Evolutionary conservation across 768 basidiomycete species (phyloP).

Genomic region (Amanita exitialis): DNA sequence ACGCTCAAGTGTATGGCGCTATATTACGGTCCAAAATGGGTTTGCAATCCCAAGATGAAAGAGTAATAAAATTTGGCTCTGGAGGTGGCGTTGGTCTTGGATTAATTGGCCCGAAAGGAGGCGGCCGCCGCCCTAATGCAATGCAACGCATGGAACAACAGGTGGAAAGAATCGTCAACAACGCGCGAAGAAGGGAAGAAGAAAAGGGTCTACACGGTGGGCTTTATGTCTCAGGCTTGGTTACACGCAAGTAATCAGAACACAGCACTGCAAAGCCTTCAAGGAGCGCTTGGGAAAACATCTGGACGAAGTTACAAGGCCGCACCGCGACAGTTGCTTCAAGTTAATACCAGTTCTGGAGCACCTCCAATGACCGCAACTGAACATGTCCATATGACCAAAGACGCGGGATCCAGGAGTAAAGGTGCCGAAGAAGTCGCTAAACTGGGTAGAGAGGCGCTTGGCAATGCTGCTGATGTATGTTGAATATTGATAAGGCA

Average conservation of each 20-base stretch:
- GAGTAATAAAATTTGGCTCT: slow-evolving; percentile 78
- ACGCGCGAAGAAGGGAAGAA: slow-evolving; percentile 77
- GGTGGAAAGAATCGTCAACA: slow-evolving; percentile 92
- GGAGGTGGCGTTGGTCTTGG: slow-evolving; percentile 83
- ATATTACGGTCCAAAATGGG: slow-evolving; percentile 74
- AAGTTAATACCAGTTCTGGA: slow-evolving; percentile 55
- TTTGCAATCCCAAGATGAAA: slow-evolving; percentile 59
- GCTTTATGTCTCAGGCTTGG: slow-evolving; percentile 4
- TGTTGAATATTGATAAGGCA: slow-evolving; percentile 10
- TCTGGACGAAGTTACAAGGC: slow-evolving; percentile 91
- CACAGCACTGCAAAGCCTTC: slow-evolving; percentile 62
- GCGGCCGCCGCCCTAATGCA: slow-evolving; percentile 66
- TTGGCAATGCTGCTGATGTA: slow-evolving; percentile 52
- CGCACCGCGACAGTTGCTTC: slow-evolving; percentile 91
- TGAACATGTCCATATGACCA: slow-evolving; percentile 43
- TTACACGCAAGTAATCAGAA: background rate
- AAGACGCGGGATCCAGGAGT: slow-evolving; percentile 32
- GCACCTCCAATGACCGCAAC: slow-evolving; percentile 35
- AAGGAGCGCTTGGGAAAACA: slow-evolving; percentile 93
- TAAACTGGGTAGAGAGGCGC: slow-evolving; percentile 63
- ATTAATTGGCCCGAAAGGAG: slow-evolving; percentile 48
- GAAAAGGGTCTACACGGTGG: slow-evolving; percentile 64
- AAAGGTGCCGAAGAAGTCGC: slow-evolving; percentile 67
- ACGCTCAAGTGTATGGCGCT: slow-evolving; percentile 91
- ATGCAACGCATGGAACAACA: slow-evolving; percentile 94